phyloP scores from a whole-genome alignment of 1,284 basidiomycete species.

The Pseudozyma thailandica region DNA sequence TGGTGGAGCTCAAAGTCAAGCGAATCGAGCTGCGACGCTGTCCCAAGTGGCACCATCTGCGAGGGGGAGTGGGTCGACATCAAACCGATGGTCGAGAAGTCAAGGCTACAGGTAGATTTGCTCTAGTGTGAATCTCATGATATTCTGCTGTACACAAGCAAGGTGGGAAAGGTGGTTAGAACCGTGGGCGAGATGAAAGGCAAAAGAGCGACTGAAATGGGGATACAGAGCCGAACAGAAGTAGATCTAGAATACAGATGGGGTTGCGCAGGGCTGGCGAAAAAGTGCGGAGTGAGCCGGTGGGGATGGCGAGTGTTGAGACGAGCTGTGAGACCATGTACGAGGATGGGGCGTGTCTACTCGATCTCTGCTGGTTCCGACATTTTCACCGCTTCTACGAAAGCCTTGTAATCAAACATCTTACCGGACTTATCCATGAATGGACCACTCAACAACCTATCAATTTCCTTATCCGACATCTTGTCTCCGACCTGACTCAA shows the following conservation, averaged over 20 bases:
- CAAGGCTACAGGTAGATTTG: neutral
- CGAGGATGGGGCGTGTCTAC: conserved; percentile 8
- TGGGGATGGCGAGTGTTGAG: neutral
- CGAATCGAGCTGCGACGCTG: neutral
- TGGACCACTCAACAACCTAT: conserved; percentile 54
- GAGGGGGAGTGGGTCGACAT: neutral
- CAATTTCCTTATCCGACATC: conserved; percentile 59
- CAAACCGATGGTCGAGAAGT: neutral
- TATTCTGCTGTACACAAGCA: too few species aligned
- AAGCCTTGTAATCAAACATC: conserved; percentile 66
- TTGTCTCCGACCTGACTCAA: conserved; percentile 61
- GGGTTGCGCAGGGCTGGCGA: too few species aligned
- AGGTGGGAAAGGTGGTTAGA: neutral
- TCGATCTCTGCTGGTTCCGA: conserved; percentile 61
- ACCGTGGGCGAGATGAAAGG: neutral
- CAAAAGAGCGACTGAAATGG: neutral
- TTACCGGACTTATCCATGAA: conserved; percentile 62
- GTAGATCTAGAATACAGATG: neutral
- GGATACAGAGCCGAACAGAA: neutral
- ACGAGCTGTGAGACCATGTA: neutral
- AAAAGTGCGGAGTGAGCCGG: too few species aligned
- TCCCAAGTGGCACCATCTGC: too few species aligned
- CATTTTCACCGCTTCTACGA: conserved; percentile 65
- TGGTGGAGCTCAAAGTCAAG: neutral
- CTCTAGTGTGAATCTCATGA: neutral